Base-by-base conservation (phyloP, 2,329 filamentous ascomycete species). In the Curvularia verruculosa region DNA sequence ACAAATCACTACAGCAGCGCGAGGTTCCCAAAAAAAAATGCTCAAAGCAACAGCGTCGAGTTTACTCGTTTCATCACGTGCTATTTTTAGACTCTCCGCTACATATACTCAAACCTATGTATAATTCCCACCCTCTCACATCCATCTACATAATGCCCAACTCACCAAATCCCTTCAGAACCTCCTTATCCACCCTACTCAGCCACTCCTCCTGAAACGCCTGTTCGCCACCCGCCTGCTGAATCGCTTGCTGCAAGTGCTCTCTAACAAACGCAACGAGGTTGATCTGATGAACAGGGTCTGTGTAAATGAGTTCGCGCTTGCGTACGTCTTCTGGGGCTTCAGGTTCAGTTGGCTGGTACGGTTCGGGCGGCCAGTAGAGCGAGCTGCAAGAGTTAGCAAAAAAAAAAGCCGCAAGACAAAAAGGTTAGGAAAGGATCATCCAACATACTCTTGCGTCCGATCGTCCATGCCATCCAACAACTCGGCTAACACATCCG, bases 111-210 rank as follows among this genome's bases (percentile, higher is more conserved):
- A 26, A 10, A 18, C 13, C 37, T 10, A 8, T 43, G 5, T 7
- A 12, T 29, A 9, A n/a, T 40, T 7, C 37, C 3, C 34, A n/a
- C 15, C 15, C 15, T 36, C 18, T n/a, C 34, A n/a, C 15, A 18
- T 3, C n/a, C 10, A 8, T 26, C 34, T 36, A 76, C 74, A 77
- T 75, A 6, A 77, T 72, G 0, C 74, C 74, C 63, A 77, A 43
- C 56, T 71, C 70, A 1, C 64, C 65, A 64, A 92, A 94, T n/a
- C 82, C 84, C 10, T 80, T 79, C 59, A 94, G 66, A 15, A 93
- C 84, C 57, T 92, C 87, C 64, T 82, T 83, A 73, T 95, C 91
- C 24, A 95, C 89, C 60, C 92, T 90, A n/a, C 82, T 82, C 13
- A 87, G 76, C 85, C 88, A 93, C 49, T 88, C 82, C 53, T 85